These are phyloP conservation scores for Globisporangium solare DNA, from an alignment of 352 stramenopile genomes.

Conservation along the genomic window DNA sequence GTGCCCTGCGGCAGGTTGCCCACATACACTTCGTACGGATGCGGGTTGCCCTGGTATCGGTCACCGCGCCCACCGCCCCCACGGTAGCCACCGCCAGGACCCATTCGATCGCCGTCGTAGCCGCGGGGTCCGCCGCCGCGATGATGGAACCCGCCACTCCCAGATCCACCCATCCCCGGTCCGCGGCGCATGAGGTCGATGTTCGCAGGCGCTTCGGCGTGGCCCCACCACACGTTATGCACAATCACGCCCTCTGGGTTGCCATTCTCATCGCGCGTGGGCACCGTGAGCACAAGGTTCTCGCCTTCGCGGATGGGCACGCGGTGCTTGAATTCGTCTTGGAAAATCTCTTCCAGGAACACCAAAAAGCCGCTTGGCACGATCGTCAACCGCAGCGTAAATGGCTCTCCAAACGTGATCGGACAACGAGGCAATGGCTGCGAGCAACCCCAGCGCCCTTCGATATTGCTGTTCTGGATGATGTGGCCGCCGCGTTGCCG, in stretches of 20 bases:
- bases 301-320: constrained; percentile 82
- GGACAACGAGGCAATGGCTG: constrained; percentile 62
- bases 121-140: constrained; percentile 16
- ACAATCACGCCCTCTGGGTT: constrained; percentile 66
- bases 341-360: constrained; percentile 77
- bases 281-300: constrained; percentile 72
- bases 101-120: constrained; percentile 34
- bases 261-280: constrained; percentile 70
- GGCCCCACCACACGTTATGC: constrained; percentile 83
- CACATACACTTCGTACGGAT: constrained; percentile 80
- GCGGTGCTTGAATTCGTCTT: constrained; percentile 80
- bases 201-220: constrained; percentile 67
- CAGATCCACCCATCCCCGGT: constrained; percentile 14
- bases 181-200: constrained; percentile 49
- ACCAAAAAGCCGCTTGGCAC: constrained; percentile 68
- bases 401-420: constrained; percentile 68
- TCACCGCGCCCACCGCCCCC: constrained; percentile 25
- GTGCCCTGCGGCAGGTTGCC: constrained; percentile 79
- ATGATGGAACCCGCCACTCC: constrained; percentile 15
- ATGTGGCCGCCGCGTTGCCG: constrained; percentile 60
- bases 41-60: constrained; percentile 45
- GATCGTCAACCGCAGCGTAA: constrained; percentile 72
- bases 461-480: constrained; percentile 82
- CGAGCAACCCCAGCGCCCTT: constrained; percentile 67
- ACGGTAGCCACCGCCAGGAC: constrained; percentile 13